Evolutionary conservation across 257 asterid genomes (phyloP), one percentile per base, ranked within the genome.

Genomic region (Fraxinus anomala): DNA sequence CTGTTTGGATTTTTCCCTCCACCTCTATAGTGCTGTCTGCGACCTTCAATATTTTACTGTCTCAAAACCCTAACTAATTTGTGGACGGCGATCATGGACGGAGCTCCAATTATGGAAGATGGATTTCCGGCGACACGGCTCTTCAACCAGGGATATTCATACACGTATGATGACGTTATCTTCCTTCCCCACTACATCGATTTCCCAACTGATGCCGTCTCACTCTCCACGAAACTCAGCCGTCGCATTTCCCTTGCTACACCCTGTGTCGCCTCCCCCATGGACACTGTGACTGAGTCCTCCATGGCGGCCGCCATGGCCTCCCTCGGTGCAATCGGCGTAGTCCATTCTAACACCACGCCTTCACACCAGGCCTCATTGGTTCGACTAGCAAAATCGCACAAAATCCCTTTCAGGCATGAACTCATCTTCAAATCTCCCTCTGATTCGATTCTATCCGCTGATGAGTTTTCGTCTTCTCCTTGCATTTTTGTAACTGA

Each of bases 291-390:
- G 40, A 89, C 97, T 0, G 99, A 94, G 68, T 80, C 97, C 40
- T 90, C 95, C 51, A 94, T 94, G 99, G 95, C 99, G 5, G 84
- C 89, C 0, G 91, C 95, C 75, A 94, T 92, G 99, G 95, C 99
- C 51, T 86, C 97, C 9, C 86, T 94, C 0, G 97, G 99, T 2
- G 99, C 80, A 14, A 82, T 94, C 26, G 94, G 94, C 19, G 79
- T 94, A 36, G 67, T 92, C 26, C 99, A 94, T 73, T 92, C 91
- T 73, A 94, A 94, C 82, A 90, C 78, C 80, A 73, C 89, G 4
- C 68, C 87, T 10, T 37, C 89, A 30, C 75, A 85, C 7, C 99
- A 94, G 76, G 89, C 96, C 1, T 78, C 89, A 49, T 77, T 91
- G 2, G n/a, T 94, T 47, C 92, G 89, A 61, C 75, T 73, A n/a